Base-by-base conservation (phyloP, 371 early-diverging fungal species). In the Chytridiales sp. region DNA sequence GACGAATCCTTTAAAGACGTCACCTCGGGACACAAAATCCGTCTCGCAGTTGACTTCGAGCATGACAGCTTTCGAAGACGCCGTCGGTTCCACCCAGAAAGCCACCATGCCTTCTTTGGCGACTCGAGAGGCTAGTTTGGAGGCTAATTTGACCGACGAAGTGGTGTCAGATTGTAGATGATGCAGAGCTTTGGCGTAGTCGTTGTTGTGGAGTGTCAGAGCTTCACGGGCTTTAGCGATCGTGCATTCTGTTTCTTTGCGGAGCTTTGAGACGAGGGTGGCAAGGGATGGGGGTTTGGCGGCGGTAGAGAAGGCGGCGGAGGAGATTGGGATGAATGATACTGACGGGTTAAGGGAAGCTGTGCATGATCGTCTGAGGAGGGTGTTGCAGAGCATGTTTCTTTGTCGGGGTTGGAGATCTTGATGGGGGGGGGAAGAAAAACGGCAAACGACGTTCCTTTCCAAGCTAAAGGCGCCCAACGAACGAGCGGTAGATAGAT, bases 141-240 rank as follows among this genome's bases (percentile, higher is more conserved):
- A 85, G 0, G 87, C 91, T 69, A 88, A 90, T 55, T 84, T 87
- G 43, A 85, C 81, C 3, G 87, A 67, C 11, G 72, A 74, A 26
- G 84, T 74, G 17, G 83, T 82, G 56, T 91, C 91, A 48, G 84
- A 78, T 15, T 82, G 77, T 26, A 95, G 81, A 92, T 93, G 93
- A n/a, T 69, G 80, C 29, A 91, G 73, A 9, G 97, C 97, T 55
- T 77, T 75, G 40, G 79, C 85, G 61, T 88, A 87, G 74, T 88
- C 84, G 69, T 90, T 89, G 64, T 84, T 30, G 57, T 56, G 24
- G 15, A 19, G 6, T 1, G 38, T 44, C 47, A 94, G 85, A 2
- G 95, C 94, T 68, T 91, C 90, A 57, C 88, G 88, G 40, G 93
- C 95, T 66, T 92, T 91, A 66, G 82, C 77, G 74, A 96, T 88